Percentiles rank a stretch among this genome's conserved stretches.
Conservation (phyloP, 2,329 filamentous ascomycete species). For the Diaporthe citriasiana region DNA sequence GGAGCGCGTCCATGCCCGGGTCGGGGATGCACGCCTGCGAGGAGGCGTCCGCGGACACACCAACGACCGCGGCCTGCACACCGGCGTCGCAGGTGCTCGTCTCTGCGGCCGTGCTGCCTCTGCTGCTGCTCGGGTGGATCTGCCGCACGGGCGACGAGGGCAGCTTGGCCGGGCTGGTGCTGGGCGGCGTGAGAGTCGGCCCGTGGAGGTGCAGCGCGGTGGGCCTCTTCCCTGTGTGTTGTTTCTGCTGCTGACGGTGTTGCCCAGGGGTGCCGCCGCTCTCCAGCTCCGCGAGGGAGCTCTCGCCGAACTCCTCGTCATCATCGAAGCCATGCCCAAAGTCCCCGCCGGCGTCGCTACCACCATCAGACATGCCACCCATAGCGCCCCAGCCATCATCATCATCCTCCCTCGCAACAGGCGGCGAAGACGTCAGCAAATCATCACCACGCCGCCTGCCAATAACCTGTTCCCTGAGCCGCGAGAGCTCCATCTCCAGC, state of each 20-base stretch:
- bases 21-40: slow-evolving; percentile 19
- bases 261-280: slow-evolving; percentile 9
- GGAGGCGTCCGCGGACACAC: background rate
- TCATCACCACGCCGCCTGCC: background rate
- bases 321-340: background rate
- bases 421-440: background rate
- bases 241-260: background rate
- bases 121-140: background rate
- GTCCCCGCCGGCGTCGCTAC: slow-evolving; percentile 16
- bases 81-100: slow-evolving; percentile 32
- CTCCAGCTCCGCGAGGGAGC: slow-evolving; percentile 23
- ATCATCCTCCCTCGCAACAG: background rate
- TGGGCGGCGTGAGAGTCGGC: slow-evolving; percentile 36
- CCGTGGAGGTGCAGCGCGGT: background rate
- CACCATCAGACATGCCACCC: slow-evolving; percentile 36
- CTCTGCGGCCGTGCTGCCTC: background rate
- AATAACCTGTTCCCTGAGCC: slow-evolving; percentile 11
- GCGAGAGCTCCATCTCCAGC: slow-evolving; percentile 27
- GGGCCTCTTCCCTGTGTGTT: background rate
- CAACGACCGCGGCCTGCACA: background rate
- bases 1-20: background rate
- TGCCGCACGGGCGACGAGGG: slow-evolving; percentile 1
- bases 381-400: slow-evolving; percentile 27
- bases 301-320: slow-evolving; percentile 8
- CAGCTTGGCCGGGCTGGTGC: slow-evolving; percentile 38